Base-by-base conservation (phyloP, 2,329 filamentous ascomycete species). In the Zymoseptoria tritici region DNA sequence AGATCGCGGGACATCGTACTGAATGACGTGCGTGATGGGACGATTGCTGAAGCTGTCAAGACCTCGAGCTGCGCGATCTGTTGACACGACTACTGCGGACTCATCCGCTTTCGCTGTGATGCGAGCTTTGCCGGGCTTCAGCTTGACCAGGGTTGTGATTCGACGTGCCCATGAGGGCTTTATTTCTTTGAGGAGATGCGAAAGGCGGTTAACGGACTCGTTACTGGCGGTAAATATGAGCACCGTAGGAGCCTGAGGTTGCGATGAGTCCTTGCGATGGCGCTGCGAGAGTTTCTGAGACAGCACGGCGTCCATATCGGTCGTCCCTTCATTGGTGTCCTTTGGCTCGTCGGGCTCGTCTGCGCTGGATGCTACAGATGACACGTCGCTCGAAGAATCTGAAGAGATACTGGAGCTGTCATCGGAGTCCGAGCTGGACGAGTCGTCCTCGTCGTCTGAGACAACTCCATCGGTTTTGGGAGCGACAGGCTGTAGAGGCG, bases 171-270 rank as follows among this genome's bases (percentile, higher is more conserved):
- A 71, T 0, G 59, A 51, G 16, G 73, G 73, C 42, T 68, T 62
- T n/a, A 75, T 66, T 11, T 57, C 42, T 29, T 63, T 62, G 9
- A 97, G 80, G 0, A 97, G 84, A 20, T 90, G 88, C 1, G 89
- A 86, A n/a, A 97, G 82, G 60, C 94, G 88, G n/a, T 89, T 82
- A 1, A 93, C 90, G 19, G 87, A 85, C 73, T 96, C 91, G 71
- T 93, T 96, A 59, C 90, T 95, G 68, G 91, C 91, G 53, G 91
- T 92, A 73, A 97, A 97, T 65, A 97, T 85, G 42, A 97, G 81
- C 9, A 88, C 84, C 4, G 75, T 78, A 16, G 72, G 72, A 20
- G 65, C 62, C 20, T 16, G 26, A 42, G 42, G 56, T 11, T 50
- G 6, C 42, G 61, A 11, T 52, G 36, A 16, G 16, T 46, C 36